These are phyloP conservation scores for Euphorbia schlechtendalii DNA, from an alignment of 441 rosid genomes.

Conservation along the genomic window DNA sequence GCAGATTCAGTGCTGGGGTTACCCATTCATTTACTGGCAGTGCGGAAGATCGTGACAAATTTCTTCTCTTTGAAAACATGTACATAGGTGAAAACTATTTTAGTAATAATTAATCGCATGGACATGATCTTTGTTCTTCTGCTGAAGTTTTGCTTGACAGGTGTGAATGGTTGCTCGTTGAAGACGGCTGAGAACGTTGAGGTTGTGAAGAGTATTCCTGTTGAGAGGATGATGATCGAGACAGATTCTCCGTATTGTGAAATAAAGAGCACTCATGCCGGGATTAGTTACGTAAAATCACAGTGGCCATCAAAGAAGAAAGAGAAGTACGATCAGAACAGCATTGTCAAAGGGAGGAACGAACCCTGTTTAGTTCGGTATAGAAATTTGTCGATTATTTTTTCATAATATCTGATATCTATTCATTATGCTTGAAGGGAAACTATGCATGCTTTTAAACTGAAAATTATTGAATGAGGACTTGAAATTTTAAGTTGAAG, in stretches of 20 bases:
- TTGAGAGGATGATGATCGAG: conserved; percentile 93
- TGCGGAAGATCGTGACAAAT: conserved; percentile 62
- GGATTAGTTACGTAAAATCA: conserved; percentile 56
- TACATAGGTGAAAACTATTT: conserved; percentile 50
- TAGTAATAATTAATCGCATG: neutral
- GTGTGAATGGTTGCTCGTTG: conserved; percentile 92
- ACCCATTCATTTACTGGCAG: conserved; percentile 90
- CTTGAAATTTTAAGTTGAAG: neutral
- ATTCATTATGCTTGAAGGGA: neutral
- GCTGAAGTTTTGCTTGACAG: conserved; percentile 29
- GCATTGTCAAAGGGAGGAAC: conserved; percentile 77
- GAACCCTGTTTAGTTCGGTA: conserved; percentile 94
- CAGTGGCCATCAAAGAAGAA: conserved; percentile 89
- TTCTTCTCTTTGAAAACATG: conserved; percentile 63
- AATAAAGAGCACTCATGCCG: conserved; percentile 78
- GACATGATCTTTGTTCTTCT: neutral
- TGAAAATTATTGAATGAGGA: neutral
- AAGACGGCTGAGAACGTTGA: conserved; percentile 76
- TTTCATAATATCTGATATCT: neutral
- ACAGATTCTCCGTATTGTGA: conserved; percentile 98
- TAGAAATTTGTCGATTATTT: conserved; percentile 20
- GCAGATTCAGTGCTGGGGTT: conserved; percentile 74
- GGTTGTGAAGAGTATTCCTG: conserved; percentile 61
- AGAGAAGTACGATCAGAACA: conserved; percentile 73
- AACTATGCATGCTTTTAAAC: neutral